phyloP scores from a whole-genome alignment of 176 grass and related monocot genomes.

The Paspalum notatum region DNA sequence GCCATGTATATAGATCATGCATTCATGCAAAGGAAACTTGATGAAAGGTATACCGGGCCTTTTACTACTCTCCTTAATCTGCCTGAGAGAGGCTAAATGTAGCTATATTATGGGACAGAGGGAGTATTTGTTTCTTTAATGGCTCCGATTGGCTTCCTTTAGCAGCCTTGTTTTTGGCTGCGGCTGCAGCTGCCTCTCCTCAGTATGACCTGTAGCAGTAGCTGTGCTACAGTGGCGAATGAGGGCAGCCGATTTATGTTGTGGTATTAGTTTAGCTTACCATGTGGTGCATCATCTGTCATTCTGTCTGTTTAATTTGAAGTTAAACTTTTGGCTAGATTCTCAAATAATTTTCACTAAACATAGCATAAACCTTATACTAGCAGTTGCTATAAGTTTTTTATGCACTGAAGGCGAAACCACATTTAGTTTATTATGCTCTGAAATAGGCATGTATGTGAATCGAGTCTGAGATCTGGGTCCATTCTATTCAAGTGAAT shows the following conservation, averaged over 20 bases:
- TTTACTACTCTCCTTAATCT: no score
- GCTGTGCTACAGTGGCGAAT: no score
- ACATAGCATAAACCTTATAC: not conserved
- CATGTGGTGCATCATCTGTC: not conserved
- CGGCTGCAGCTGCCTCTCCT: no score
- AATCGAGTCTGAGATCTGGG: not conserved
- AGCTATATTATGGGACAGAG: no score
- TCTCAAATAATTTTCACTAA: not conserved
- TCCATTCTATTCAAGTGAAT: not conserved
- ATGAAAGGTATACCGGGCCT: no score
- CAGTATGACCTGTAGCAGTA: no score
- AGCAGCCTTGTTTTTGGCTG: no score
- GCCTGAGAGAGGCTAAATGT: no score
- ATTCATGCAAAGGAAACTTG: no score
- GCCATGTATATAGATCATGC: no score
- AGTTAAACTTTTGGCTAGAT: slow-evolving; percentile 5
- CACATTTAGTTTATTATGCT: not conserved
- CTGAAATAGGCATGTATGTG: not conserved
- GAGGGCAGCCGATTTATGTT: not conserved
- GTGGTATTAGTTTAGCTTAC: slow-evolving; percentile 1
- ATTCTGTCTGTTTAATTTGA: not conserved
- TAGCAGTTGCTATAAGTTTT: not conserved
- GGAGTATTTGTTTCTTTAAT: no score
- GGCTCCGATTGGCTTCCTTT: no score
- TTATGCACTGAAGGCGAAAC: not conserved